Base-by-base conservation (phyloP, 139 green algal genomes). In the Coelastrella sp. region DNA sequence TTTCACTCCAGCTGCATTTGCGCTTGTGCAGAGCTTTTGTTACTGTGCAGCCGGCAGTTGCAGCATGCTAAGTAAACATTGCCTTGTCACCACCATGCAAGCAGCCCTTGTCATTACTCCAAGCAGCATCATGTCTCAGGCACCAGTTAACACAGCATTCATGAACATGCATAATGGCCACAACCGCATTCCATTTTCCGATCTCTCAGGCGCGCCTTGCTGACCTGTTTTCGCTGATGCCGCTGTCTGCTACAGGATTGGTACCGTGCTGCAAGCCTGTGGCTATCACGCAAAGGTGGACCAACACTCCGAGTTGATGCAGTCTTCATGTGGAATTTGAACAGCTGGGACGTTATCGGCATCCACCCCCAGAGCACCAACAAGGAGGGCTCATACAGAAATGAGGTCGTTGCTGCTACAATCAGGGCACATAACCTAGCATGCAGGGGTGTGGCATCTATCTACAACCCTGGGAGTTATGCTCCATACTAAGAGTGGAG, bases 291-390 rank as follows among this genome's bases (percentile, higher is more conserved):
- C 58, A 91, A 86, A 84, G 87, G 75, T 4, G 91, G 92, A 4
- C 94, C 91, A 32, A 73, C 74, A 16, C 94, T 93, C 80, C 74
- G 80, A 4, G 86, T 94, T 4, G 80, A 93, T 75, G 86, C 80
- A 17, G 84, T 92, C 5, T 95, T 94, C 66, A 54, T 95, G 4
- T 96, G 68, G 68, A 91, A 90, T 80, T 68, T 90, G 20, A 90
- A 75, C 74, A 86, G 56, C n/a, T 95, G 92, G 94, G 92, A 95
- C 65, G 83, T 95, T 19, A 87, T 71, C 16, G 88, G 78, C 4
- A 86, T 94, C 5, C 93, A 93, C 74, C 91, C 92, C 5, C 74
- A 92, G 76, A 91, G 76, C 91, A 95, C 90, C 71, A 93, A 61
- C 32, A 88, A 85, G 17, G 89, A 90, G 60, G 93, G 93, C n/a